phyloP scores from a whole-genome alignment of 176 grass and related monocot genomes.

The Oryza longistaminata region DNA sequence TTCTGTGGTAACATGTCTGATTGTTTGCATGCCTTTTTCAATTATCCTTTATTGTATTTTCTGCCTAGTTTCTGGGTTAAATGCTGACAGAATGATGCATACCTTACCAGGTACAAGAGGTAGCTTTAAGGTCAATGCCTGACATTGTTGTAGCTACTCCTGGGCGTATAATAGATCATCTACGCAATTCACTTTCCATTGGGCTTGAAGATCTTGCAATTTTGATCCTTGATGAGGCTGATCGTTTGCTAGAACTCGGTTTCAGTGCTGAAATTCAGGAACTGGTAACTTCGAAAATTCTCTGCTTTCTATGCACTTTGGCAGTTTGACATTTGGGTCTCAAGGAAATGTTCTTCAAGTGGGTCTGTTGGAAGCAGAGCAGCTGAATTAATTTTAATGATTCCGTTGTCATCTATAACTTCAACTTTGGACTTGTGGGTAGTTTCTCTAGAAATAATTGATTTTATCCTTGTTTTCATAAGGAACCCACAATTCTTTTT shows the following conservation, averaged over 20 bases:
- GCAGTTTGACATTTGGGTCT: background rate
- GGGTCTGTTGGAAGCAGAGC: background rate
- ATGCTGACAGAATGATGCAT: slow-evolving; percentile 34
- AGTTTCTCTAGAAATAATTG: background rate
- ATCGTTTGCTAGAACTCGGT: slow-evolving; percentile 89
- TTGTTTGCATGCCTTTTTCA: background rate
- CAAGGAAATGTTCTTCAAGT: background rate
- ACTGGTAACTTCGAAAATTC: slow-evolving; percentile 52
- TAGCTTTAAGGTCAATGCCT: slow-evolving; percentile 90
- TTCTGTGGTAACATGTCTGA: slow-evolving; percentile 7
- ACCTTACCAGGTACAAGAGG: slow-evolving; percentile 74
- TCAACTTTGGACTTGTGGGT: background rate
- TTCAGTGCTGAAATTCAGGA: slow-evolving; percentile 97
- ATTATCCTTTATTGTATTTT: background rate
- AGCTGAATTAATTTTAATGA: background rate
- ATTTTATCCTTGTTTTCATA: background rate
- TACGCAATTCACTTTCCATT: slow-evolving; percentile 85
- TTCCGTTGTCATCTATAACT: background rate
- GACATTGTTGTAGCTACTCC: slow-evolving; percentile 97
- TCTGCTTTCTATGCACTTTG: slow-evolving; percentile 9
- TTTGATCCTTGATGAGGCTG: slow-evolving; percentile 97
- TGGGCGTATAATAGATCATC: slow-evolving; percentile 94
- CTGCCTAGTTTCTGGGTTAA: slow-evolving; percentile 15
- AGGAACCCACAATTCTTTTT: background rate
- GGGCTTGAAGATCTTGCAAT: slow-evolving; percentile 93